Base-by-base conservation (phyloP, 2,329 filamentous ascomycete species). In the Aureobasidium sp. region DNA sequence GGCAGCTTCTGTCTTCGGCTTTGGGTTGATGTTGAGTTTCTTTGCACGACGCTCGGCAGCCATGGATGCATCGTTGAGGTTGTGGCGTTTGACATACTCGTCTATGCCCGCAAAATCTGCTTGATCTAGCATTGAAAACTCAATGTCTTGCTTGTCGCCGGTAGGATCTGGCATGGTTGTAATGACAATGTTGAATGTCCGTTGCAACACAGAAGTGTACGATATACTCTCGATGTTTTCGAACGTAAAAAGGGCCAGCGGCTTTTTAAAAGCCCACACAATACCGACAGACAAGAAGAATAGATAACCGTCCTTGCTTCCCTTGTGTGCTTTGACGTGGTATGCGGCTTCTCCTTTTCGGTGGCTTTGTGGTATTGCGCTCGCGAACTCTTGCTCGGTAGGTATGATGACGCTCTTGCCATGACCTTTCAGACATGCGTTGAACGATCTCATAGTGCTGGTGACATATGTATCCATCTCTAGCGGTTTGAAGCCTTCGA, bases 51-150 rank as follows among this genome's bases (percentile, higher is more conserved):
- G 68, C 27, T 75, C 72, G 22, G 78, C 80, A 1, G 81, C 81
- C 67, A 85, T 71, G 61, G 79, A 82, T 2, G 80, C 79, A 61
- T 85, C 81, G 52, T 84, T 80, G 27, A 85, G 67, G 5, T 74
- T 72, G 61, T 84, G 80, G 25, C 74, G 71, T 64, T 81, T 81
- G 55, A 84, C 72, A 57, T 84, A 85, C 4, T 71, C 70, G 57
- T 84, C 80, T 42, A 85, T 84, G 14, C 79, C 80, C 0, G 73
- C 70, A 59, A 78, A 84, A 61, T 84, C 78, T 7, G 75, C 77
- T 61, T 84, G 81, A 58, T 85, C 81, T 37, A 85, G 70, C 81
- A 84, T 84, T 37, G 75, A 77, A 59, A 84, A 82, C 59, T 85
- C 81, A 16, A 80, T 71, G 58, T 84, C 81, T 60, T 79, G 73